Conservation (phyloP, 495 filamentous ascomycete genomes). For the Aspergillus panamensis region DNA sequence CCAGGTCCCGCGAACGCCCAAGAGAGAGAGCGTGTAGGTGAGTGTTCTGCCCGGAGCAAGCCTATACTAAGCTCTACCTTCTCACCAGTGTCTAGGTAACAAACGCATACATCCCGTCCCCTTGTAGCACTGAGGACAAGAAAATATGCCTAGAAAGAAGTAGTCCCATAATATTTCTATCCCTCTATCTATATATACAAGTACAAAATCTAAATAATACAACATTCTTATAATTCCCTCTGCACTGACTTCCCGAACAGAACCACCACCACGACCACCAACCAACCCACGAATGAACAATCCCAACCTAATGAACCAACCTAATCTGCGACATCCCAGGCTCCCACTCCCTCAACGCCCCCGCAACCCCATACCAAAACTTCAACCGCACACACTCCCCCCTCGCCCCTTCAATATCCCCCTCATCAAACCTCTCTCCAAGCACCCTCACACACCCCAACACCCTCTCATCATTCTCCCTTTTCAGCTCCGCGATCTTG, state of each 20-base stretch:
- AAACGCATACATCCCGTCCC: too few relatives aligned
- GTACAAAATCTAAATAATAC: background rate
- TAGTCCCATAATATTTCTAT: background rate
- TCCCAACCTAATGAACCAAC: conserved; percentile 53
- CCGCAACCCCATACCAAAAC: conserved; percentile 88
- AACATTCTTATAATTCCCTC: too few relatives aligned
- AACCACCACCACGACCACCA: background rate
- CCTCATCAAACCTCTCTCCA: conserved; percentile 58
- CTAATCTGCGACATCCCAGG: conserved; percentile 62
- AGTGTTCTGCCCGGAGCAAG: too few relatives aligned
- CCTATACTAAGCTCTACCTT: too few relatives aligned
- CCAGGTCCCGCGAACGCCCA: too few relatives aligned
- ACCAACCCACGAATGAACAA: background rate
- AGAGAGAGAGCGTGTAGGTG: too few relatives aligned
- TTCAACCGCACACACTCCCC: conserved; percentile 70
- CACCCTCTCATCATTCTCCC: conserved; percentile 66
- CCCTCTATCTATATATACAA: background rate
- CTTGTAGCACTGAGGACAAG: background rate
- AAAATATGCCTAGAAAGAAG: background rate
- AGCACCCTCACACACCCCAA: conserved; percentile 54
- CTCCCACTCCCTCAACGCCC: conserved; percentile 81
- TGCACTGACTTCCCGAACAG: too few relatives aligned
- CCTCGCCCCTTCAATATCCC: conserved; percentile 64
- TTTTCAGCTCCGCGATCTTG: conserved; percentile 57
- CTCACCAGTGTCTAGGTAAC: too few relatives aligned